Percentiles rank a stretch among this genome's conserved stretches.
These are phyloP conservation scores for Colletotrichum cereale DNA, from an alignment of 2,329 filamentous ascomycete genomes.

Conservation along the genomic window DNA sequence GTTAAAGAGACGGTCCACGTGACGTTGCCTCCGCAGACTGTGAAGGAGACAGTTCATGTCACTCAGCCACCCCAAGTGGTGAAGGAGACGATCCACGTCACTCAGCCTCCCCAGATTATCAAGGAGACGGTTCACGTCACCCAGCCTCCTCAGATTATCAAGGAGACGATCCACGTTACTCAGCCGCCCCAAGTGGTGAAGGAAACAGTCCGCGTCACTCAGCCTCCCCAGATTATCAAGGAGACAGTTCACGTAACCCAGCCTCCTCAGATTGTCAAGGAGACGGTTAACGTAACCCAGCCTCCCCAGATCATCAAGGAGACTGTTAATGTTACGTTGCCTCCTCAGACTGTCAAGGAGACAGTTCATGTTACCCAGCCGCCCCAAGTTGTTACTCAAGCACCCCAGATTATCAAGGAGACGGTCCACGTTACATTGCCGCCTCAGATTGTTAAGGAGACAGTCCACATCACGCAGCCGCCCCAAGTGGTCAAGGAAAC, in stretches of 20 bases:
- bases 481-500: slow-evolving; percentile 15
- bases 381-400: slow-evolving; percentile 12
- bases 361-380: slow-evolving; percentile 15
- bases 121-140: slow-evolving; percentile 14
- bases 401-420: slow-evolving; percentile 9
- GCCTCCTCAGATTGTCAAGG: slow-evolving; percentile 16
- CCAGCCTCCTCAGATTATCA: slow-evolving; percentile 5
- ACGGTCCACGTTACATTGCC: slow-evolving; percentile 11
- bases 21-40: no score
- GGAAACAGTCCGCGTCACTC: slow-evolving; percentile 12
- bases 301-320: slow-evolving; percentile 18
- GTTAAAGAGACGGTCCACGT: slow-evolving; percentile 36
- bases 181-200: not conserved
- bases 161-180: not conserved
- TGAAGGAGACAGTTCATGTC: slow-evolving; percentile 13
- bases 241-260: slow-evolving; percentile 20
- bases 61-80: slow-evolving; percentile 21
- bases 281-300: slow-evolving; percentile 22
- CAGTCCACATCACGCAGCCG: slow-evolving; percentile 13
- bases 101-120: slow-evolving; percentile 2
- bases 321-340: slow-evolving; percentile 18
- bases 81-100: slow-evolving; percentile 13
- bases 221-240: slow-evolving; percentile 21
- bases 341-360: slow-evolving; percentile 1
- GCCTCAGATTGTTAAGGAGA: slow-evolving; percentile 13